Base-by-base conservation (phyloP, 2,329 filamentous ascomycete genomes). In the Didymosphaeria variabile region DNA sequence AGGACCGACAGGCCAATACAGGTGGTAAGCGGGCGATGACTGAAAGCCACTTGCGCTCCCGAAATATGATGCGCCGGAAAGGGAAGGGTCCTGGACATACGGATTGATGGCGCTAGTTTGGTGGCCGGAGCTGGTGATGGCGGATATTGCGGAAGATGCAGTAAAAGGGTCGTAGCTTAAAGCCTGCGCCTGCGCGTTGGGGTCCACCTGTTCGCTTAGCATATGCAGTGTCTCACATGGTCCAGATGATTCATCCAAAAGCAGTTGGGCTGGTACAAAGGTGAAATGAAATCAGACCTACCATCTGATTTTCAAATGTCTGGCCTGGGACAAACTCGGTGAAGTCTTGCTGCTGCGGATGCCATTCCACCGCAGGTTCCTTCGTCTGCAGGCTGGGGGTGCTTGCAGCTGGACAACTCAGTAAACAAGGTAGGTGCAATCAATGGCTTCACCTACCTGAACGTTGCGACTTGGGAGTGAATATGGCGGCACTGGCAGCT, bases 1-100 rank as follows among this genome's bases (percentile, higher is more conserved):
- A n/a, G 92, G 89, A 6, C 92, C 93, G 59, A 94, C 86, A 0
- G 94, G 93, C 34, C 93, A 92, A 77, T 99, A 99, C 13, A 97
- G 85, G 77, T 99, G 95, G 76, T 97, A 97, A 10, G 77, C 68
- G 29, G 86, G 85, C 62, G 84, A 79, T 49, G 87, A 67, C 54
- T 79, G 85, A 72, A 87, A 89, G 57, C 83, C 82, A 59, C 82
- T 80, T 63, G 85, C 79, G 58, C 83, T 82, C 60, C 85, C 82
- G 73, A 91, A 97, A 76, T 90, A 97, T 2, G 87, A 83, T 17
- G 87, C 82, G 5, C 85, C 86, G 59, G 84, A 82, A 31, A 94
- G 80, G 21, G 82, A 82, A 53, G 87, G 85, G 61, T 95, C 91
- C 68, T 93, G 90, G 2, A 89, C 88, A 77, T 97, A 97, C 1